Evolutionary conservation across 75 land plant genomes (phyloP), one percentile per base, ranked within the genome.

Genomic region (Picea sitchensis): DNA sequence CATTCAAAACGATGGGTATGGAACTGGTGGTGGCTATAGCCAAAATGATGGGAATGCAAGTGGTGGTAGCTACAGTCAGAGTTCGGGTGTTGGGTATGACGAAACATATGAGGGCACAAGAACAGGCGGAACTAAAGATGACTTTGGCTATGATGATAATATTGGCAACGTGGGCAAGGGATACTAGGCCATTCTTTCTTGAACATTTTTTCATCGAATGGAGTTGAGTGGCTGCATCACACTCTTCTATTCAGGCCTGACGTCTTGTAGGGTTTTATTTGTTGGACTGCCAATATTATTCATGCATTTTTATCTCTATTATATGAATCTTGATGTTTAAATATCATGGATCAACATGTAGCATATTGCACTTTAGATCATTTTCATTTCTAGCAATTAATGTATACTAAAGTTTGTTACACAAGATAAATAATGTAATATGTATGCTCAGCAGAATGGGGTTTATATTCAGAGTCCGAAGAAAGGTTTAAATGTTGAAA

Each of bases 21-120:
- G 14, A 75, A 26, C 17, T 75, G 76, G 76, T 23, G 76, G 76
- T 75, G 59, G 26, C 58, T 51, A 36, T 41, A 18, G 26, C n/a
- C 18, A 56, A 11, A 56, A 56, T 26, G 59, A 56, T 21, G 76
- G 76, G 4, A 30, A 47, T 75, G 76, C 23, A 51, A 56, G 76
- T 75, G 34, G 41, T 9, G 13, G 58, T 75, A 56, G 76, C 5
- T 75, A 21, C 32, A 56, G 6, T 14, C 51, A 44, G 51, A 71
- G 14, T 71, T 14, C 0, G 0, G 2, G 38, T 36, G 38, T 0
- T 36, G 38, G 38, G 1, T 0, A 36, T 36, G 38, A 36, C 0
- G 38, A 0, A 36, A 0, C 2, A 36, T 2, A 0, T 36, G 38
- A 36, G 0, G 38, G 38, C 1, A 0, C 1, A 2, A 36, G 38